Evolutionary conservation across 345 rosid species (phyloP), one percentile per base, ranked within the genome.

Genomic region (Syzygium aqueum): DNA sequence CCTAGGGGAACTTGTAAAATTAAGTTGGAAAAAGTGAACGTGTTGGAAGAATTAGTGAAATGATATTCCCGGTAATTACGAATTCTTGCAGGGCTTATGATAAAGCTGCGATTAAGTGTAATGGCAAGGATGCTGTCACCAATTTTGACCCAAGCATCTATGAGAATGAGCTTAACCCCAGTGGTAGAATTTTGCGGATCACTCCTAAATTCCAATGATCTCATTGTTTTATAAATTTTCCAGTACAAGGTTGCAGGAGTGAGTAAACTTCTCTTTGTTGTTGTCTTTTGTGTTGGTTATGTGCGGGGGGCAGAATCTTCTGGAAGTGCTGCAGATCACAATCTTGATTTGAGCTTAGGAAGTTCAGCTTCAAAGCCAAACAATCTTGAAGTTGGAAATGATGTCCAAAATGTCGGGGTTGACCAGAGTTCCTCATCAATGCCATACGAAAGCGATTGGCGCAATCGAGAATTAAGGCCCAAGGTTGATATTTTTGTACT

Each of bases 101-200:
- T 88, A 96, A 92, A 91, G 99, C 98, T 51, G 99, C 99, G 51
- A 96, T 97, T 25, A 97, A 95, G 91, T 94, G 94, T 86, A 96
- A 95, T 88, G 99, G 99, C 49, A 97, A 96, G 90, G 99, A 96
- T 33, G 98, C 99, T 27, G 98, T 96, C 67, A 97, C 98, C 28
- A 96, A 97, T 85, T 97, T 97, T 86, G 99, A 95, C 91, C 98
- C 96, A 14, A 94, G 91, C 93, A 89, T 95, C 73, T 97, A 97
- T 56, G 95, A 95, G 19, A 92, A 92, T 51, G 96, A 94, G 89
- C 94, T 92, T 28, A 92, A 86, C 63, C 88, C 93, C 67, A 90
- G 87, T 61, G 95, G 98, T 95, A 84, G 82, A 85, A 52, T 67
- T 53, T 85, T 53, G 28, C 46, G 13, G 40, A 51, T 54, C 15